Evolutionary conservation across 192 early-diverging fungal species (phyloP).

Genomic region (Coemansia guatemalensis): DNA sequence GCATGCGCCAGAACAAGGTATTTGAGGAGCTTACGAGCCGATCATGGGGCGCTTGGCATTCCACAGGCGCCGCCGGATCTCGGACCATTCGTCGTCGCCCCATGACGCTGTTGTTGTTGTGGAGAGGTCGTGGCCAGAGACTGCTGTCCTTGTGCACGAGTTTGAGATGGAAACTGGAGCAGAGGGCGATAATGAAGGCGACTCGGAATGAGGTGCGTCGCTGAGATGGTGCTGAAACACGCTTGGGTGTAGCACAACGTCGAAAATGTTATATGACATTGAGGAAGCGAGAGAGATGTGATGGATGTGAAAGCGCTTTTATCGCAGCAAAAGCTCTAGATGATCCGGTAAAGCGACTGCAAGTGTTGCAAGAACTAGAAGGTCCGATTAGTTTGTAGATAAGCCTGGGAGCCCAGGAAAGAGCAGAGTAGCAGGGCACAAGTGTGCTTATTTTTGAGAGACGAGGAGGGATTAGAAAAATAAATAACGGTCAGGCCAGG

Average conservation of each 20-base stretch:
- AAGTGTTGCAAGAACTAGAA: background rate
- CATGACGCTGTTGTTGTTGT: constrained; percentile 17
- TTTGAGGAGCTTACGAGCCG: constrained; percentile 1
- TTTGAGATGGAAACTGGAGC: constrained; percentile 6
- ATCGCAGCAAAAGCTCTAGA: background rate
- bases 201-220: constrained; percentile 10
- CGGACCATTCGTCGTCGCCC: constrained; percentile 42
- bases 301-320: background rate
- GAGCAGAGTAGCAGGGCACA: background rate
- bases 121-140: background rate
- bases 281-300: background rate
- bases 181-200: constrained; percentile 5
- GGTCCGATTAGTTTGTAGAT: background rate
- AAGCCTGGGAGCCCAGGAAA: background rate
- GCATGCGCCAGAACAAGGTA: background rate
- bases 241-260: constrained; percentile 50
- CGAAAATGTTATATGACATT: constrained; percentile 48
- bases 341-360: background rate
- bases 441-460: background rate
- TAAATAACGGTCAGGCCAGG: background rate
- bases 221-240: constrained; percentile 34
- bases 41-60: constrained; percentile 30
- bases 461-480: background rate
- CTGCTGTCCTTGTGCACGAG: constrained; percentile 1
- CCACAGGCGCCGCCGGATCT: constrained; percentile 47